phyloP scores from a whole-genome alignment of 257 asterid genomes.

The Fraxinus pennsylvanica region DNA sequence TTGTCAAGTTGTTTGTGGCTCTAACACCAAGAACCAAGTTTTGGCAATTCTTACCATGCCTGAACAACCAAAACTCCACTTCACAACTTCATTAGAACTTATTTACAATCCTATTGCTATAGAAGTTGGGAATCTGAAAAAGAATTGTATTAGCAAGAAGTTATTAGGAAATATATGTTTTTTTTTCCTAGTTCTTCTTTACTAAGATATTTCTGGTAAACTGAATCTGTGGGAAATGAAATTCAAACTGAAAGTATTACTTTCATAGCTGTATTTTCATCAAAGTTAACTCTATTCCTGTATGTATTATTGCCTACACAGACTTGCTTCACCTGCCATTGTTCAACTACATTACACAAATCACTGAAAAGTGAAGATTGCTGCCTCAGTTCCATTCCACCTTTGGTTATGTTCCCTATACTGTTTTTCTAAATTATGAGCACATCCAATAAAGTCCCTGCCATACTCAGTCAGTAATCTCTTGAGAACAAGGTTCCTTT shows the following conservation, averaged over 20 bases:
- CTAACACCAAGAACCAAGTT: slow-evolving; percentile 1
- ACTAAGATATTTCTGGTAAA: neutral
- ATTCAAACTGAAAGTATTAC: slow-evolving; percentile 1
- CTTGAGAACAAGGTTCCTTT: slow-evolving; percentile 3
- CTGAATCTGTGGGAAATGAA: neutral
- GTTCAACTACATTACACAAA: neutral
- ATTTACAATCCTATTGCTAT: neutral
- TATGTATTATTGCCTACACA: slow-evolving; percentile 8
- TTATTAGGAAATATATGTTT: neutral
- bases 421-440: too few species aligned
- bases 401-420: neutral
- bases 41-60: neutral
- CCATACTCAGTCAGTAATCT: too few species aligned
- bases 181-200: neutral
- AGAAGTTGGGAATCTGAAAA: neutral
- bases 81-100: neutral
- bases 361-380: slow-evolving; percentile 3
- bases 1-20: neutral
- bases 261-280: slow-evolving; percentile 1
- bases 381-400: neutral
- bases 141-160: neutral
- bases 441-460: neutral
- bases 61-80: neutral
- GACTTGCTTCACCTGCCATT: slow-evolving; percentile 3
- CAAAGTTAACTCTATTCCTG: slow-evolving; percentile 1